Conservation (phyloP, 139 green algal species). For the Parachlorella kessleri region DNA sequence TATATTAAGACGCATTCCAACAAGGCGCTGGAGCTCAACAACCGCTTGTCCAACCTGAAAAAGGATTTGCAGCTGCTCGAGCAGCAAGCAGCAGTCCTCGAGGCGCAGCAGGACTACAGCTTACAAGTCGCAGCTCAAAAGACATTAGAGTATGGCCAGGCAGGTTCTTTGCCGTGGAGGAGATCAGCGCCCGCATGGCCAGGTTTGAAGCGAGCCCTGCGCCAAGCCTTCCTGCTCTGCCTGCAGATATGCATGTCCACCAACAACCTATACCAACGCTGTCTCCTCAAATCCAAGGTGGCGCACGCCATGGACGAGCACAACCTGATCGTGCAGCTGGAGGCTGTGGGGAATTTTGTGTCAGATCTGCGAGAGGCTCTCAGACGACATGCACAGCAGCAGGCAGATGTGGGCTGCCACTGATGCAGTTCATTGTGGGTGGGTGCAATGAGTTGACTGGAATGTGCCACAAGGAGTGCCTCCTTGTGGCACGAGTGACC, state of each 20-base stretch:
- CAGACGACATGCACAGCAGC: constrained; percentile 43
- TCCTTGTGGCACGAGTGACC: no score
- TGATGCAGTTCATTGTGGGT: neutral
- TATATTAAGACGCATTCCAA: constrained; percentile 75
- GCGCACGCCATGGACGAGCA: constrained; percentile 60
- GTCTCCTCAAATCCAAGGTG: constrained; percentile 56
- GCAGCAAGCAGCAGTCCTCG: constrained; percentile 58
- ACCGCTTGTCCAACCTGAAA: constrained; percentile 77
- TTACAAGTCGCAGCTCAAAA: constrained; percentile 70
- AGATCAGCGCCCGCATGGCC: no score
- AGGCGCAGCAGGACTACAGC: constrained; percentile 73
- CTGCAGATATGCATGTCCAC: constrained; percentile 74
- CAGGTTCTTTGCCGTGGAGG: constrained; percentile 16
- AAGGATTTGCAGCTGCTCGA: constrained; percentile 79
- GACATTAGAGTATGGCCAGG: constrained; percentile 85
- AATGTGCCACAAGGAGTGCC: no score
- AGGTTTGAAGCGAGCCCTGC: no score
- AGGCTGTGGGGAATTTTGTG: constrained; percentile 86
- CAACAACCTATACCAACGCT: constrained; percentile 84
- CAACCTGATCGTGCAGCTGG: constrained; percentile 80
- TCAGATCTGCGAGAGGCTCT: constrained; percentile 60
- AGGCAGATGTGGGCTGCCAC: neutral
- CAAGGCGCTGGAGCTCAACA: constrained; percentile 87
- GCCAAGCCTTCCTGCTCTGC: no score
- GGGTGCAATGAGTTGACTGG: no score